Conservation (phyloP, 2,329 filamentous ascomycete species). For the Penicillium sp. region DNA sequence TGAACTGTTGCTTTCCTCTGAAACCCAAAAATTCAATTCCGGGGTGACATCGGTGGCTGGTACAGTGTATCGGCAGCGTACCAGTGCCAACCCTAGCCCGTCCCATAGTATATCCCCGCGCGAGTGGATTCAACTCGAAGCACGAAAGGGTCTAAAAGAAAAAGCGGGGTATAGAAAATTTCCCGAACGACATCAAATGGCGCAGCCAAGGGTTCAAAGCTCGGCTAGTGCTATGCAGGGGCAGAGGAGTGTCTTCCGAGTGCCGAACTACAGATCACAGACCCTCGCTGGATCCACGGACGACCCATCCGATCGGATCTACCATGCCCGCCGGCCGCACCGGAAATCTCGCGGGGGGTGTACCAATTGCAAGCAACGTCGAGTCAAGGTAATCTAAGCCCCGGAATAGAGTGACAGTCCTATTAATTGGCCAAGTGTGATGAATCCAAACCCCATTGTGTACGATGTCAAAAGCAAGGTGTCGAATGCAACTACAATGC, state of each 20-base stretch:
- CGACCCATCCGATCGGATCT: conserved; percentile 14
- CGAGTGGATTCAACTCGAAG: too few species aligned
- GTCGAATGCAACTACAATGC: conserved; percentile 28
- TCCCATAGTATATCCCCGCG: too few species aligned
- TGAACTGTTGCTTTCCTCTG: too few species aligned
- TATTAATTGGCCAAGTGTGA: conserved; percentile 27
- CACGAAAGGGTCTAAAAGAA: too few species aligned
- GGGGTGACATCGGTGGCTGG: too few species aligned
- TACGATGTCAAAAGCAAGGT: conserved; percentile 28
- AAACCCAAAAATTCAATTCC: too few species aligned
- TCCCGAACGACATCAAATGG: too few species aligned
- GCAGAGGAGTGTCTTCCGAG: conserved; percentile 24
- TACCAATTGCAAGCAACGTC: conserved; percentile 31
- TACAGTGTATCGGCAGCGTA: too few species aligned
- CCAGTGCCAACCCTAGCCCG: too few species aligned
- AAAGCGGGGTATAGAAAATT: too few species aligned
- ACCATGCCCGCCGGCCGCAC: conserved; percentile 30
- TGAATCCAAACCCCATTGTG: conserved; percentile 30
- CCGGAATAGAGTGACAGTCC: background rate
- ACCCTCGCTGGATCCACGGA: conserved; percentile 2
- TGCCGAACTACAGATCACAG: conserved; percentile 16
- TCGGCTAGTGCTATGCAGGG: conserved; percentile 16
- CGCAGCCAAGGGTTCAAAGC: background rate
- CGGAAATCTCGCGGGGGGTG: conserved; percentile 34
- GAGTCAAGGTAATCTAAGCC: conserved; percentile 30